Evolutionary conservation across 495 filamentous ascomycete species (phyloP), one percentile per base, ranked within the genome.

Genomic region (Ascodesmis nigricans): DNA sequence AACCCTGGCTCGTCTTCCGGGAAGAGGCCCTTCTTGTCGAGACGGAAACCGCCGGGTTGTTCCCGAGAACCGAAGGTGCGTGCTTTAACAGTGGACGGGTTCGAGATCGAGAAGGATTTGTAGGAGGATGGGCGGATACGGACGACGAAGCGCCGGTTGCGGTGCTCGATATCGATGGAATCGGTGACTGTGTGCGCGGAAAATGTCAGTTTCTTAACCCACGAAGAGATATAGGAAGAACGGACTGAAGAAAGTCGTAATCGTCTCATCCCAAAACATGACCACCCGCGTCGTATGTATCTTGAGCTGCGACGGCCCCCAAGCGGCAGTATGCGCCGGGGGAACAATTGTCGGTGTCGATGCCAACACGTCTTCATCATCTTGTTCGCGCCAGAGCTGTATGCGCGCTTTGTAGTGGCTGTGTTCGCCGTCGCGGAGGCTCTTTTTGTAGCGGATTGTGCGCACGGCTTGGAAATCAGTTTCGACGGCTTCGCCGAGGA

Each of bases 401-500:
- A 45, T 27, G 8, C 45, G 38, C 19, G 45, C 45, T 9, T 32
- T 41, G 21, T 46, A 37, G 32, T 46, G 40, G 11, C 23, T 42
- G 19, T 48, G 43, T 11, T 46, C 34, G 9, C 15, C 37, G 20
- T 25, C 37, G 1, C 38, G 39, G 7, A 39, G 21, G 26, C 25
- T 29, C 15, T 34, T 33, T 20, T 48, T 48, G 26, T 42, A 33
- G 23, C 45, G 45, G 15, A 48, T 21, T 0, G 38, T 22, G 15
- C 21, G 31, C 15, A 48, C 35, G 4, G 42, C 28, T n/a, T 40
- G 33, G 11, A 46, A 46, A 29, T 46, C 43, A 8, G 35, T 37
- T 35, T 48, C 45, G 3, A 48, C 45, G 1, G 31, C 33, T 38
- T 48, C 45, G 15, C 39, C 39, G 10, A 48, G 45, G 11, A 48